Evolutionary conservation across 352 stramenopile species (phyloP), one percentile per base, ranked within the genome.

Genomic region (Phytopythium helicoides): DNA sequence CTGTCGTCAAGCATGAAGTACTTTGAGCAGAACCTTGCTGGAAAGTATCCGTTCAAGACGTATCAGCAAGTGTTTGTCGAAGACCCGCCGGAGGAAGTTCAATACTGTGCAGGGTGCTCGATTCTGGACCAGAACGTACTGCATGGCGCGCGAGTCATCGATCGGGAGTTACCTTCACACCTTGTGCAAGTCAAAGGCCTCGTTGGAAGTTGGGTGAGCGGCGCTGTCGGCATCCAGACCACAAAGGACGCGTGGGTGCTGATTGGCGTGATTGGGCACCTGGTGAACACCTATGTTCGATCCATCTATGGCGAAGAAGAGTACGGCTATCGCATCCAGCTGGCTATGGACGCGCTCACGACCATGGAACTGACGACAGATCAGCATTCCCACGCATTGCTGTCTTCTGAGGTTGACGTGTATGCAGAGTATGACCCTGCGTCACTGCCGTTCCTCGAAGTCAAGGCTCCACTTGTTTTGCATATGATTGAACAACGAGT

Each of bases 31-130:
- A 78, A 68, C 26, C 58, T 94, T 34, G 86, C 84, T 23, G 62
- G 70, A 16, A 70, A 69, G 56, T 94, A 92, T 46, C 84, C 84
- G 46, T 92, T 92, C 60, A 89, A 90, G 58, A 92, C 80, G 35
- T 94, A 94, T 55, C 75, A 91, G 66, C 84, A 94, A 47, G 80
- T 94, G 33, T 94, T 92, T 64, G 80, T 94, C 5, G 81, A 94
- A 48, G 84, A 94, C 44, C 73, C 84, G 2, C 80, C 84, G 0
- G 80, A 92, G 48, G 66, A 91, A 42, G 42, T 88, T 42, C 76
- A 90, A 41, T 82, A 76, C 42, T 84, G 83, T 55, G 81, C 78
- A 0, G 81, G 81, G 15, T 73, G 66, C 25, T 79, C 81, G 11
- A 76, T 92, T 34, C 37, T 94, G 19, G 81, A 94, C 51, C 84